Evolutionary conservation across 768 basidiomycete species (phyloP).

Genomic region (Zangia roseola): DNA sequence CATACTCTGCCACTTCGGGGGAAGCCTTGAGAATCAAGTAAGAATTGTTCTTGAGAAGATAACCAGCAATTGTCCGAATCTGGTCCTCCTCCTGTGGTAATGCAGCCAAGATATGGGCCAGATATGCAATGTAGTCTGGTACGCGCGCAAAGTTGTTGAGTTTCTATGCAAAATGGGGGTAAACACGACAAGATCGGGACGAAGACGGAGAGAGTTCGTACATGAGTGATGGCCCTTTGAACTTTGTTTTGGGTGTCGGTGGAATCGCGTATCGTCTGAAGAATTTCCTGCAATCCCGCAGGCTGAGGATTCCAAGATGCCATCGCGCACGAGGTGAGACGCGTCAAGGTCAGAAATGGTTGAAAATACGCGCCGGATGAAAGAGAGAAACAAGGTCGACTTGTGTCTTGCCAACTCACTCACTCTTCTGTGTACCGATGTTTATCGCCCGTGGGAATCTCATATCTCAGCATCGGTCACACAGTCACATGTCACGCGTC

Average conservation of each 20-base stretch:
- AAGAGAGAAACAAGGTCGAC: conserved; percentile 19
- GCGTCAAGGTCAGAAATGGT: conserved; percentile 23
- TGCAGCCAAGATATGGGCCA: conserved; percentile 86
- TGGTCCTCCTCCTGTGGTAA: conserved; percentile 85
- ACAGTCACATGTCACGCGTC: conserved; percentile 20
- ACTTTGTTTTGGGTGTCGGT: conserved; percentile 72
- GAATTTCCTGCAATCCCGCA: conserved; percentile 86
- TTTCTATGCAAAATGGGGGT: conserved; percentile 53
- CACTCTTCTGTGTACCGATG: conserved; percentile 32
- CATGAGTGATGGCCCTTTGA: conserved; percentile 83
- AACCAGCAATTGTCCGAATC: conserved; percentile 93
- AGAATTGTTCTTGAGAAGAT: conserved; percentile 95
- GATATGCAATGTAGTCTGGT: conserved; percentile 94
- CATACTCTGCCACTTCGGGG: conserved; percentile 65
- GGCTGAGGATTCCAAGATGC: conserved; percentile 81
- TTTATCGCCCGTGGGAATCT: conserved; percentile 35
- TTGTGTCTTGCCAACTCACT: conserved; percentile 10
- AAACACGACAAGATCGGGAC: conserved; percentile 18
- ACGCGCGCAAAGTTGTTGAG: conserved; percentile 82
- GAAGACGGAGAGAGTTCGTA: conserved; percentile 36
- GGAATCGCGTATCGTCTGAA: conserved; percentile 88
- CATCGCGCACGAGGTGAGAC: conserved; percentile 45
- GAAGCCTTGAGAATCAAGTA: conserved; percentile 69
- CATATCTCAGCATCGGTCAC: conserved; percentile 35
- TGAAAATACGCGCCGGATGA: conserved; percentile 32